These are phyloP conservation scores for Erucastrum elatum DNA, from an alignment of 345 rosid species.

Conservation along the genomic window DNA sequence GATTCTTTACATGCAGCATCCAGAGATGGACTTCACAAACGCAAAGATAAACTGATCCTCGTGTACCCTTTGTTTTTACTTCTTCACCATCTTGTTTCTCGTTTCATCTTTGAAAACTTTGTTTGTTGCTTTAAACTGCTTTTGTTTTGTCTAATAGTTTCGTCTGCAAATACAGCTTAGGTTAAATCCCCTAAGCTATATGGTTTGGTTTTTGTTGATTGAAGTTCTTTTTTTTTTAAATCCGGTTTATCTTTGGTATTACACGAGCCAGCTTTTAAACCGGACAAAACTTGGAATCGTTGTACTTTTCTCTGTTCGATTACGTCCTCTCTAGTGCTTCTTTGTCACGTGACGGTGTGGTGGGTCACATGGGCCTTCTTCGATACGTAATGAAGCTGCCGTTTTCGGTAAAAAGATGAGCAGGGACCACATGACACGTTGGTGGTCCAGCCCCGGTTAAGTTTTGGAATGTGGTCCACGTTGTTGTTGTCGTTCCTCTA, in stretches of 20 bases:
- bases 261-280: neutral
- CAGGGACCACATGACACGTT: conserved; percentile 23
- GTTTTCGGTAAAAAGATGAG: conserved; percentile 26
- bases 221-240: neutral
- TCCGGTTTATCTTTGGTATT: neutral
- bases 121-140: neutral
- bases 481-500: neutral
- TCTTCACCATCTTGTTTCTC: conserved; percentile 9
- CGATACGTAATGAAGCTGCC: conserved; percentile 18
- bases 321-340: conserved; percentile 14
- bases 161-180: neutral
- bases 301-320: conserved; percentile 17
- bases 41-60: conserved; percentile 62
- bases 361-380: conserved; percentile 14
- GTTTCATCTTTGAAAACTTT: conserved; percentile 13
- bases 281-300: neutral
- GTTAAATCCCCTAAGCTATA: neutral
- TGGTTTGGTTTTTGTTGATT: neutral
- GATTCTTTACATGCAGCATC: conserved; percentile 63
- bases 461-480: conserved; percentile 36
- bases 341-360: conserved; percentile 28
- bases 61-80: conserved; percentile 13
- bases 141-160: conserved; percentile 22
- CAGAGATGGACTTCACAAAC: conserved; percentile 94
- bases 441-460: conserved; percentile 34